phyloP scores from a whole-genome alignment of 192 early-diverging fungal genomes.

The Dissophora globulifera region DNA sequence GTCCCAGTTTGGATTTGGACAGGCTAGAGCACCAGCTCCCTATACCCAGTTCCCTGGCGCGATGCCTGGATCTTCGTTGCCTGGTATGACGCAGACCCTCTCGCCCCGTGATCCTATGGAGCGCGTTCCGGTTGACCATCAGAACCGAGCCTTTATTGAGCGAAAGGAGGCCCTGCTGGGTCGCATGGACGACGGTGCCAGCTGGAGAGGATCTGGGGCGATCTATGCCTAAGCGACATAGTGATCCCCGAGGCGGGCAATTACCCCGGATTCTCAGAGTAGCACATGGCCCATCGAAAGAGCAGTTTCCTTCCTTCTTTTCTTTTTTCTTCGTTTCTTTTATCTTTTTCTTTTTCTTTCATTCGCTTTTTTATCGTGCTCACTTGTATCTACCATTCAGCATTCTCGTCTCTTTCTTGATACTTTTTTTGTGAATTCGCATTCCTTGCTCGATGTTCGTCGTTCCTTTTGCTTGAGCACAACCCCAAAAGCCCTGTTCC shows the following conservation, averaged over 20 bases:
- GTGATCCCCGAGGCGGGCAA: not conserved
- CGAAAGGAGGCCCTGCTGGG: conserved; percentile 56
- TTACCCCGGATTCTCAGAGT: conserved; percentile 11
- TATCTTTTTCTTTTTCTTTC: conserved; percentile 11
- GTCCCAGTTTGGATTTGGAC: conserved; percentile 26
- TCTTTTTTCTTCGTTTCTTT: not conserved
- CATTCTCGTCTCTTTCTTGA: too few relatives aligned
- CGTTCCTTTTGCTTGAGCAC: conserved; percentile 4
- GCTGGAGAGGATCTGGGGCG: conserved; percentile 56
- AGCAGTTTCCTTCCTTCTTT: conserved; percentile 5
- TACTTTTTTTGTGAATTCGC: too few relatives aligned
- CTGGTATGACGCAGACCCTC: conserved; percentile 42
- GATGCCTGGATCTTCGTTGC: conserved; percentile 9
- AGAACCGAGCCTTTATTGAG: conserved; percentile 45
- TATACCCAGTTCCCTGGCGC: conserved; percentile 25
- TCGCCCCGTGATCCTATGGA: conserved; percentile 53
- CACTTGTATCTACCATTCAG: not conserved
- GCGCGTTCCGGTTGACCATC: conserved; percentile 27
- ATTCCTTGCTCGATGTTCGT: conserved; percentile 1
- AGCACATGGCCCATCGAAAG: conserved; percentile 4
- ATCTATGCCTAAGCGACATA: conserved; percentile 53
- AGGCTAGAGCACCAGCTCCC: conserved; percentile 9
- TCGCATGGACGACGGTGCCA: conserved; percentile 56
- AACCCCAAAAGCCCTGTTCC: conserved; percentile 18
- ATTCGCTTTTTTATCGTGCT: not conserved